Conservation (phyloP, 495 filamentous ascomycete species). For the Astrothelium macrocarpum region DNA sequence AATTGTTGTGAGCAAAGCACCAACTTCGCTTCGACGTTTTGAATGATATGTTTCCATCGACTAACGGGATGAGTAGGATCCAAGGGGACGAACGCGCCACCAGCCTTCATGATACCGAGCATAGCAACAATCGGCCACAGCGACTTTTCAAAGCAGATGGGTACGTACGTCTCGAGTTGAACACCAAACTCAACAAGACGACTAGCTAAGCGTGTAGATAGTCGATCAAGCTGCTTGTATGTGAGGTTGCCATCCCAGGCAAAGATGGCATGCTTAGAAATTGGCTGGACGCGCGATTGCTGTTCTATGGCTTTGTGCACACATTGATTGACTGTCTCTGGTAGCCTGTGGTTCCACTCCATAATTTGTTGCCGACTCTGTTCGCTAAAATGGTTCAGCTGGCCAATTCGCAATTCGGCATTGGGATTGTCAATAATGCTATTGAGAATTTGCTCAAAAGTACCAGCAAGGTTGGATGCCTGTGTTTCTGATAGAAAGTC, state of each 20-base stretch:
- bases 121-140: constrained; percentile 39
- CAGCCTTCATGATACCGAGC: constrained; percentile 64
- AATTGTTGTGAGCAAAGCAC: constrained; percentile 26
- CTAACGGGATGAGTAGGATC: constrained; percentile 61
- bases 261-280: constrained; percentile 34
- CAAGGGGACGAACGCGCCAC: constrained; percentile 71
- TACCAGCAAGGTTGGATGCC: constrained; percentile 18
- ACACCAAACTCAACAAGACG: constrained; percentile 20
- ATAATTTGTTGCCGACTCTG: constrained; percentile 33
- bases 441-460: constrained; percentile 17
- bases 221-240: constrained; percentile 41
- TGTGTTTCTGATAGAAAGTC: constrained; percentile 19
- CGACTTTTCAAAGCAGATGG: constrained; percentile 39
- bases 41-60: constrained; percentile 60
- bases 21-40: constrained; percentile 45
- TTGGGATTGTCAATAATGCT: constrained; percentile 9
- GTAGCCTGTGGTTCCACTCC: constrained; percentile 38
- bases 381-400: constrained; percentile 35
- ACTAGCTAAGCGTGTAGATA: constrained; percentile 38
- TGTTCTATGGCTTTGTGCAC: constrained; percentile 38
- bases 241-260: constrained; percentile 44
- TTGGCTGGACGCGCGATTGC: constrained; percentile 31
- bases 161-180: constrained; percentile 25
- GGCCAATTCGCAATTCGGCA: constrained; percentile 19
- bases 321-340: constrained; percentile 32